Percentiles rank a stretch among this genome's conserved stretches.
phyloP scores from a whole-genome alignment of 208 protist genomes.

The Trypanosomatidae sp. region DNA sequence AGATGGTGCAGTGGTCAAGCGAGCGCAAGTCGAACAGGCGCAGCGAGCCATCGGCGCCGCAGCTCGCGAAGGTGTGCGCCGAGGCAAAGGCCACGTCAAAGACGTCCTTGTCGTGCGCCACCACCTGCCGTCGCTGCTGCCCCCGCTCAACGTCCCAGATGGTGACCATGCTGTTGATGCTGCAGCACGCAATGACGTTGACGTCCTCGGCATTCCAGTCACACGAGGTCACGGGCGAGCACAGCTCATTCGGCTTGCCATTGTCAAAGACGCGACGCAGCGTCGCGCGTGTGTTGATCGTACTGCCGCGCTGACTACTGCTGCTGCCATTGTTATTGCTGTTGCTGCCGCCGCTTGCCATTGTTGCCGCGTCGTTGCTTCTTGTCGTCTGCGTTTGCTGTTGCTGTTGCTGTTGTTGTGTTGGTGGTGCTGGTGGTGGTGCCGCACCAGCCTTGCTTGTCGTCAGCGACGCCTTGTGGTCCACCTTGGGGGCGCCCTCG shows the following conservation, averaged over 20 bases:
- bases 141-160: slow-evolving; percentile 95
- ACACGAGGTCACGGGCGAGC: slow-evolving; percentile 98
- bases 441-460: background rate
- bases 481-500: slow-evolving; percentile 7
- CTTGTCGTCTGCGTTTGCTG: background rate
- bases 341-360: background rate
- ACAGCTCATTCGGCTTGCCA: slow-evolving; percentile 91
- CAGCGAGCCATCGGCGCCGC: slow-evolving; percentile 97
- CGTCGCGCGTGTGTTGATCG: slow-evolving; percentile 51
- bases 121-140: slow-evolving; percentile 92
- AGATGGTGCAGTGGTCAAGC: slow-evolving; percentile 97
- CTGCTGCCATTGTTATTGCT: background rate
- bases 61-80: slow-evolving; percentile 93
- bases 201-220: slow-evolving; percentile 98
- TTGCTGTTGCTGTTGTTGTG: background rate
- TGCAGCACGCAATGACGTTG: slow-evolving; percentile 94
- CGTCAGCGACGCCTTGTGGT: background rate
- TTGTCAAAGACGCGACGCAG: slow-evolving; percentile 87
- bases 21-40: slow-evolving; percentile 96
- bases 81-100: slow-evolving; percentile 98
- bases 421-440: background rate
- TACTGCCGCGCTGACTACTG: slow-evolving; percentile 5
- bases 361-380: background rate
- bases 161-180: slow-evolving; percentile 98
- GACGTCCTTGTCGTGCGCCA: slow-evolving; percentile 99